Evolutionary conservation across 768 basidiomycete species (phyloP), one percentile per base, ranked within the genome.

Genomic region (Leucogyrophana mollusca): DNA sequence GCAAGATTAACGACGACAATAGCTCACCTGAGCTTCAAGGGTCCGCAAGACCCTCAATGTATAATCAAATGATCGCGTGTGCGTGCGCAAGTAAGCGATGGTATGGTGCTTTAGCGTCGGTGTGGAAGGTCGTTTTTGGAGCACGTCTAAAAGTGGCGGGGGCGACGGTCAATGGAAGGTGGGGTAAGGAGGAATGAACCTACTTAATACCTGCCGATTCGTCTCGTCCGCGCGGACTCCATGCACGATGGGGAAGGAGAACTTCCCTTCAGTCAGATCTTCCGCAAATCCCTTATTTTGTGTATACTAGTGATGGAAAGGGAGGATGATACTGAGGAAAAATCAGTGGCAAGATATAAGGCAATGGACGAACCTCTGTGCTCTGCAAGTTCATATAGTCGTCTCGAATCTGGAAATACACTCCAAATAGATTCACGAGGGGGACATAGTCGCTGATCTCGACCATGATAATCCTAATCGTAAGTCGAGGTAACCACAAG

Each of bases 371-470:
- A 56, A 92, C 93, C 74, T 94, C 82, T 14, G 79, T 77, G 39
- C 89, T 91, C 58, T 94, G 85, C 20, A 97, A 70, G 57, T 97
- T 97, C 89, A 95, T 92, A 37, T 94, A 88, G 63, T 97, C 95
- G 56, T 98, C 95, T n/a, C 94, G 72, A 55, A 98, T 94, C 62
- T 98, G 95, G 65, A 93, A 96, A 57, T 83, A 88, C n/a, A 96
- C 81, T 2, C 94, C 92, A 50, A 97, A 87, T 9, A 96, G 78
- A 63, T 96, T 96, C 51, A 95, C 90, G 2, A 98, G 76, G 0
- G 94, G 92, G 2, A 95, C 83, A 53, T 91, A 96, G 64, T 97
- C 83, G 9, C 91, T 96, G 49, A 32, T 2, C n/a, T n/a, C n/a
- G n/a, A n/a, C n/a, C n/a, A n/a, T n/a, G 32, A 33, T 9, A 33